Base-by-base conservation (phyloP, 306 rosid species). In the Malus sylvestris region DNA sequence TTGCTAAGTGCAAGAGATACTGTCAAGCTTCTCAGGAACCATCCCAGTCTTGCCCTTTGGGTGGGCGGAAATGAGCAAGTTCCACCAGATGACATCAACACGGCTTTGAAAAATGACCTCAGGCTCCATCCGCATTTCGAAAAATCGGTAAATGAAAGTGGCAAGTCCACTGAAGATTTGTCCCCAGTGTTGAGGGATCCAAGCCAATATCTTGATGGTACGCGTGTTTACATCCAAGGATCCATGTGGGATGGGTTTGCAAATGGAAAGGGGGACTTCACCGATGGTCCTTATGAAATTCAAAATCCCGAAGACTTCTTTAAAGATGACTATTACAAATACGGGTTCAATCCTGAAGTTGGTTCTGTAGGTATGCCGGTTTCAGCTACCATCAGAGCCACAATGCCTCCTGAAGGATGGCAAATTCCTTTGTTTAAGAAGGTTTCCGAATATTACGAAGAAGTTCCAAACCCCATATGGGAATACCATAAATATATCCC, bases 241-340 rank as follows among this genome's bases (percentile, higher is more conserved):
- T 94, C 98, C 66, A 62, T 94, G 87, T 94, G 98, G 97, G 96
- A 91, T 78, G 97, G 97, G 59, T 94, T 94, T 87, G 97, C 97
- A 70, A 81, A 91, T 85, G 97, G 98, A 75, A 86, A 78, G 76
- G 98, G 98, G 71, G 78, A 82, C 81, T 94, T 87, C 81, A 81
- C 90, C 65, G 98, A 91, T 78, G 98, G 98, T 70, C 98, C 98
- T 78, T 91, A 94, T 52, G 97, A 89, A 82, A 94, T 94, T 80
- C 98, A 91, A 84, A 83, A 90, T 80, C 94, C 98, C 3, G 98
- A 91, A 88, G 86, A 83, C 81, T 94, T 89, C 85, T 91, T 91
- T 83, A 81, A 83, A 81, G 86, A 83, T 68, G 53, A 75, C 42
- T 94, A 57, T 76, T 91, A 94, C 76, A 20, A 76, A 6, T 90